phyloP scores from a whole-genome alignment of 2,329 filamentous ascomycete genomes.

The Setomelanomma holmii region DNA sequence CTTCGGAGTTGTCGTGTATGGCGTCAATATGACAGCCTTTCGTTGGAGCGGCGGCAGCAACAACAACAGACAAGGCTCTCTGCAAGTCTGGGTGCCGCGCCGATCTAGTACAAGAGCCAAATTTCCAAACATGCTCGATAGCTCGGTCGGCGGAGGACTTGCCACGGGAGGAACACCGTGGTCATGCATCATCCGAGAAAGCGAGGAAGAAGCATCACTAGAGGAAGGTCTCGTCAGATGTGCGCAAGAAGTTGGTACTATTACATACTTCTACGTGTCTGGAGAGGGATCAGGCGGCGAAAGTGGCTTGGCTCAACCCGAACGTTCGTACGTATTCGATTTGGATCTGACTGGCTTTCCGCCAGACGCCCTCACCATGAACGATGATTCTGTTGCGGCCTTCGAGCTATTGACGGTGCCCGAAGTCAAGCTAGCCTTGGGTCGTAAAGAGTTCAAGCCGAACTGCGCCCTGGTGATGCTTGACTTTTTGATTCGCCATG shows the following conservation, averaged over 20 bases:
- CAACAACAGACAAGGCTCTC: not conserved
- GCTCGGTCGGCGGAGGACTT: not conserved
- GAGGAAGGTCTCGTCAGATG: no score
- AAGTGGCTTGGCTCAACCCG: not conserved
- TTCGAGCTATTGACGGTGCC: not conserved
- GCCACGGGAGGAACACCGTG: not conserved
- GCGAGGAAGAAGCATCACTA: not conserved
- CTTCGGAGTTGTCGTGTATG: not conserved
- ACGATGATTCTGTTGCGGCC: not conserved
- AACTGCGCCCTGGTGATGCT: not conserved
- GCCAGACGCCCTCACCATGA: not conserved
- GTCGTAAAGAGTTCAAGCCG: not conserved
- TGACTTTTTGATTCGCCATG: not conserved
- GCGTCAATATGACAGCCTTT: not conserved
- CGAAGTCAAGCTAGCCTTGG: not conserved
- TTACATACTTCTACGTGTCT: not conserved
- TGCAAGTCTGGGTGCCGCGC: not conserved
- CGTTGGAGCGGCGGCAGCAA: no score
- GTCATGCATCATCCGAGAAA: not conserved
- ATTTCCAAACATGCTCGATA: not conserved
- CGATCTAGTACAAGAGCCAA: not conserved
- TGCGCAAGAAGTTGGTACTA: not conserved
- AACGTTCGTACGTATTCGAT: not conserved
- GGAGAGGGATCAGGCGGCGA: not conserved
- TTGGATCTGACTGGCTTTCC: not conserved